phyloP scores from a whole-genome alignment of 192 early-diverging fungal species.

The Mortierella claussenii region DNA sequence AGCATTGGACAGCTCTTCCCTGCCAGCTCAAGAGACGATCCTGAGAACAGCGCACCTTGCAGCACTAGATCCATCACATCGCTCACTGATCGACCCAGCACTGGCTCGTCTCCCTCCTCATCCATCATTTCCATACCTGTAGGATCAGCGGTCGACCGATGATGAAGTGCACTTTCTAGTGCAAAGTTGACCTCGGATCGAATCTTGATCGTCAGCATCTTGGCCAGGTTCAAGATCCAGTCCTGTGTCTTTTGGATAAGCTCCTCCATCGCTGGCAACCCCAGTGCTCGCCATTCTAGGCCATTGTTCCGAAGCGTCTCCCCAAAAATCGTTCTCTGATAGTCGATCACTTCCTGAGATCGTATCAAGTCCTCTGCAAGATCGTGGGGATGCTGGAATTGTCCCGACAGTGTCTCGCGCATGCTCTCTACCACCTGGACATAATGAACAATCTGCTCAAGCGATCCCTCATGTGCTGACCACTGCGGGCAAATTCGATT shows the following conservation, averaged over 20 bases:
- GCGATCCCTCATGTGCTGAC: conserved; percentile 19
- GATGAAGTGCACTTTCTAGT: conserved; percentile 9
- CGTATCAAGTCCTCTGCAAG: conserved; percentile 29
- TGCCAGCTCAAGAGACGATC: conserved; percentile 32
- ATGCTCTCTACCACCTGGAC: conserved; percentile 48
- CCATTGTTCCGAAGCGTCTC: conserved; percentile 36
- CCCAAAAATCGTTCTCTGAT: conserved; percentile 42
- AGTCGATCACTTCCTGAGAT: conserved; percentile 48
- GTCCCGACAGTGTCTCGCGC: conserved; percentile 37
- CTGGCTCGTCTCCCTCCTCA: conserved; percentile 2
- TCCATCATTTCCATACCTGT: conserved; percentile 28
- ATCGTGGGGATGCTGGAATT: conserved; percentile 44
- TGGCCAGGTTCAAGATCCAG: conserved; percentile 47
- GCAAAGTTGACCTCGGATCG: conserved; percentile 30
- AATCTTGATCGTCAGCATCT: conserved; percentile 32
- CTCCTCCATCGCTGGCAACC: conserved; percentile 40
- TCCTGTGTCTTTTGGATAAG: conserved; percentile 40
- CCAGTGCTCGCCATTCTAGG: conserved; percentile 37
- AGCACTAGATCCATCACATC: conserved; percentile 45
- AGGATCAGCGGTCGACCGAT: not conserved
- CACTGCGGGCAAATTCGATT: conserved; percentile 46
- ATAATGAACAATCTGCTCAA: conserved; percentile 45
- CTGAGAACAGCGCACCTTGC: conserved; percentile 36
- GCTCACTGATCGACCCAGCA: conserved; percentile 2
- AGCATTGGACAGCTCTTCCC: conserved; percentile 36